Evolutionary conservation across 108 stramenopile genomes (phyloP).

Genomic region (Aurantiochytrium sp.): DNA sequence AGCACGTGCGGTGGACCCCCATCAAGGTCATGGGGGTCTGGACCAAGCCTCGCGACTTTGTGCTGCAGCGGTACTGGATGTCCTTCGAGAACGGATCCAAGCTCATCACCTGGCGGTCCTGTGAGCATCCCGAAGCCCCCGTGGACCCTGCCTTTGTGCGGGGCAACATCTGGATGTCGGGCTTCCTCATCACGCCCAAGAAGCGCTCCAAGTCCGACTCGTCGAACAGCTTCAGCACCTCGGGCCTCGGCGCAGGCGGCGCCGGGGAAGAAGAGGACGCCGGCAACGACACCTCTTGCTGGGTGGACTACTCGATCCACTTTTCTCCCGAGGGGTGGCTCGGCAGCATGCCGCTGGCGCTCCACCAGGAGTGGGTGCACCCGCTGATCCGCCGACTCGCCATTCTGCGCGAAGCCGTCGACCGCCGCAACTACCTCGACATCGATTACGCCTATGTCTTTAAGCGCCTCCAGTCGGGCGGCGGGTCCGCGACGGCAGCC

Average conservation of each 20-base stretch:
- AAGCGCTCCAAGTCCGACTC: not conserved
- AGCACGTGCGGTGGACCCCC: not conserved
- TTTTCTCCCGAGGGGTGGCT: not conserved
- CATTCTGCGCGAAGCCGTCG: not conserved
- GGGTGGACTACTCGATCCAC: constrained; percentile 16
- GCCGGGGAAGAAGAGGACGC: not conserved
- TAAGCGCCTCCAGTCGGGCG: not conserved
- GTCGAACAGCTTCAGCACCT: not conserved
- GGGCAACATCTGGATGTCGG: constrained; percentile 15
- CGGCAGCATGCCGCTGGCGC: not conserved
- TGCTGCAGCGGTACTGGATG: constrained; percentile 28
- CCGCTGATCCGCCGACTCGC: not conserved
- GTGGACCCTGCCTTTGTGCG: constrained; percentile 7
- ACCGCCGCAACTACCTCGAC: not conserved
- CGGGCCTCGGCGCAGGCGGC: not conserved
- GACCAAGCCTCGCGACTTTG: constrained; percentile 26
- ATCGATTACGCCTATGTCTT: constrained; percentile 24
- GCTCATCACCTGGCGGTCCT: constrained; percentile 20
- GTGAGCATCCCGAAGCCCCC: not conserved
- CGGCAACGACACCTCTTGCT: not conserved
- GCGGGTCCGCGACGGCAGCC: not conserved
- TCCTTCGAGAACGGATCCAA: constrained; percentile 17
- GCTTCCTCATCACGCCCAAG: constrained; percentile 23
- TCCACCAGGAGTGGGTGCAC: not conserved
- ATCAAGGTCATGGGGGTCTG: not conserved